Evolutionary conservation across 306 rosid species (phyloP).

Genomic region (Quercus ilex): DNA sequence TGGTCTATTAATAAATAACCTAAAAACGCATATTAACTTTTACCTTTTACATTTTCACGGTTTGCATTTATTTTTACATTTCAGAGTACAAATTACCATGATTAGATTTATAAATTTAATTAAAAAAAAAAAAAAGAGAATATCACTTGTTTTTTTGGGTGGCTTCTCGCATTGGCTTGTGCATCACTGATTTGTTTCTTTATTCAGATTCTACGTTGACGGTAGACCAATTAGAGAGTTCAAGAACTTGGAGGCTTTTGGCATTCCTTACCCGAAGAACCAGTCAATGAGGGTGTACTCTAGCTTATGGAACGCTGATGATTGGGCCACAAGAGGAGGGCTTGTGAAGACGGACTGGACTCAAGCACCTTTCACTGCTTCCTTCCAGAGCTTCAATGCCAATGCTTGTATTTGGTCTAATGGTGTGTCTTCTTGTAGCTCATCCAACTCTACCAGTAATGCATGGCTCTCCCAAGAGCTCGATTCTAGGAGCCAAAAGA

Average conservation of each 20-base stretch:
- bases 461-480: constrained; percentile 32
- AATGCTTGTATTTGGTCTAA: constrained; percentile 32
- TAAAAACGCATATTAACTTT: rapidly evolving
- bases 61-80: no score
- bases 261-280: constrained; percentile 56
- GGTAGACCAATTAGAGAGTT: constrained; percentile 66
- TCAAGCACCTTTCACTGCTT: constrained; percentile 64
- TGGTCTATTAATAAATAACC: rapidly evolving
- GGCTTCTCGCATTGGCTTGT: background rate
- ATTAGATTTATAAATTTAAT: no score
- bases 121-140: no score
- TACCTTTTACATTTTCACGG: no score
- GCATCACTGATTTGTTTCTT: background rate
- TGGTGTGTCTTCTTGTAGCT: constrained; percentile 26
- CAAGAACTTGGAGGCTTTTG: constrained; percentile 53
- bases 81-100: no score
- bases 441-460: background rate
- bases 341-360: constrained; percentile 70
- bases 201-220: constrained; percentile 50
- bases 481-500: constrained; percentile 12
- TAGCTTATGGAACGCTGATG: constrained; percentile 74
- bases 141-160: no score
- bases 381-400: constrained; percentile 43
- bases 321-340: constrained; percentile 86
- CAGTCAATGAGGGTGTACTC: constrained; percentile 67